Conservation (phyloP, 441 rosid species). For the Erodium chrysanthum region DNA sequence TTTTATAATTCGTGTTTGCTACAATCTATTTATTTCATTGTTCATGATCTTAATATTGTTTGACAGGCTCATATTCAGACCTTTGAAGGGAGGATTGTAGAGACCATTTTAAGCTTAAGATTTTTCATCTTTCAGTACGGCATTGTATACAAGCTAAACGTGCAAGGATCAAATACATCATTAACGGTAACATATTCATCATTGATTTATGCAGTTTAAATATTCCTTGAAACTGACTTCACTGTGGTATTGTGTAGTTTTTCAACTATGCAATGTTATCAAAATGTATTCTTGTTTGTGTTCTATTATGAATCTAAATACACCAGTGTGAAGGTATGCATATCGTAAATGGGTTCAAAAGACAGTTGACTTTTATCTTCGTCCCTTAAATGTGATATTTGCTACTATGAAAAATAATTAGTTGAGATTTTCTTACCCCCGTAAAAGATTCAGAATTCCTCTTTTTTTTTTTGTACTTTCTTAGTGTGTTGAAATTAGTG, state of each 20-base stretch:
- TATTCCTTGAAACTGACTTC: background rate
- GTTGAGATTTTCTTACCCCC: background rate
- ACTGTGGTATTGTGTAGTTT: background rate
- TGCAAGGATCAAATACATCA: slow-evolving; percentile 55
- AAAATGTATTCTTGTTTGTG: background rate
- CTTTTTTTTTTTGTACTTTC: background rate
- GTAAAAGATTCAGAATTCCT: background rate
- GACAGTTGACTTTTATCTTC: background rate
- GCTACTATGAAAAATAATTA: too few species aligned
- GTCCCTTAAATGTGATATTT: background rate
- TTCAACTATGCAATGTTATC: background rate
- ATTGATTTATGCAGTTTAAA: background rate
- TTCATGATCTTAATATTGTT: slow-evolving; percentile 12
- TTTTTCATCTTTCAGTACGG: slow-evolving; percentile 96
- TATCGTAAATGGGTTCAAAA: background rate
- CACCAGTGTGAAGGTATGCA: background rate
- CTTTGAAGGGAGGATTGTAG: slow-evolving; percentile 72
- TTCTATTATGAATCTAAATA: background rate
- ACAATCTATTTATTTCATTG: slow-evolving; percentile 3
- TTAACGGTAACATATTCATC: slow-evolving; percentile 38
- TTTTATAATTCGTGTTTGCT: slow-evolving; percentile 9
- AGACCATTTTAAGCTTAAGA: slow-evolving; percentile 72
- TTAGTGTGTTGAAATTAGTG: background rate
- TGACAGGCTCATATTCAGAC: slow-evolving; percentile 82
- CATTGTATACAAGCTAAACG: slow-evolving; percentile 69